Evolutionary conservation across 1,284 basidiomycete species (phyloP), one percentile per base, ranked within the genome.

Genomic region (Gomphus bonarii): DNA sequence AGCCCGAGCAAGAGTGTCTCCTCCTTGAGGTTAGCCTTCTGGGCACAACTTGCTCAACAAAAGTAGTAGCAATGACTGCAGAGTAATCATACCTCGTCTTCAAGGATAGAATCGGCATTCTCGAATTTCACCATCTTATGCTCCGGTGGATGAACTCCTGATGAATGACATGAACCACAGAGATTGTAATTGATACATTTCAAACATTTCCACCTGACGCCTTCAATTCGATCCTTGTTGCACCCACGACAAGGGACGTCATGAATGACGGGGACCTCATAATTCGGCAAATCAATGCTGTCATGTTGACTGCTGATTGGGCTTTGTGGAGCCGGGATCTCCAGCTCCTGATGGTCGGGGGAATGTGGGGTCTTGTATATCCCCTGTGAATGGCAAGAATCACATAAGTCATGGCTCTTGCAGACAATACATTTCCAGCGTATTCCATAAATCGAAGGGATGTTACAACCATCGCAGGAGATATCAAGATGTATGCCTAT

Each of bases 391-490:
- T 58, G 55, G 53, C 61, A 63, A 35, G 60, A 55, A 35, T 59
- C 58, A 50, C 61, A 63, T 9, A 61, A 57, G 22, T 61, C 60
- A 40, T 63, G 61, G n/a, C 55, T 31, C 11, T 56, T 43, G 54
- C 61, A 63, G 7, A 52, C 56, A 8, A 49, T 22, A 30, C 61
- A 63, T 48, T 54, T 61, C 61, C 61, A 61, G 1, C 61, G 52
- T 25, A 54, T 46, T 7, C 61, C 61, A 31, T 58, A 25, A n/a
- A 61, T 61, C 5, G 33, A 20, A 3, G 25, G 54, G 8, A 12
- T 28, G 10, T 28, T 12, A 16, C 54, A 56, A n/a, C 43, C 44
- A 35, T 56, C 54, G 46, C 54, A 56, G 7, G 14, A 18, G 25
- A 56, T 33, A 49, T 31, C 46, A 20, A 8, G 33, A 18, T 31